Percentiles rank a stretch among this genome's conserved stretches.
phyloP scores from a whole-genome alignment of 208 protist genomes.

The Trypanosoma rangeli region DNA sequence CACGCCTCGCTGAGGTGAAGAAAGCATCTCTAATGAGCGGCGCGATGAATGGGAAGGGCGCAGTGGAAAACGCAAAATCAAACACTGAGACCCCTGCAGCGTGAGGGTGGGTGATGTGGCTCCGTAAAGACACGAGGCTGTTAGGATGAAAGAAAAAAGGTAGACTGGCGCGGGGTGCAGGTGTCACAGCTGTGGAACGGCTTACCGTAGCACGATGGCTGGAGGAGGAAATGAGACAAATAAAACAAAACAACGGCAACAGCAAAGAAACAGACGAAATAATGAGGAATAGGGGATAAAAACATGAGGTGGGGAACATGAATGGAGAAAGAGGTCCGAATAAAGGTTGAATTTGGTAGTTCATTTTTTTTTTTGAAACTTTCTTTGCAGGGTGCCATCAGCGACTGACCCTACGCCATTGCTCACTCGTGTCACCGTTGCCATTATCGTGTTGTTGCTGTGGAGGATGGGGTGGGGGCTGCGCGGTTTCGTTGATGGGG shows the following conservation, averaged over 20 bases:
- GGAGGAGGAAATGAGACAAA: background rate
- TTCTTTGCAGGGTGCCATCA: background rate
- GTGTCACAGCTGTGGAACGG: background rate
- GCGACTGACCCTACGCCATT: background rate
- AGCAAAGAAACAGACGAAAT: background rate
- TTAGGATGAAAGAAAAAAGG: background rate
- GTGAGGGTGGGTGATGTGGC: background rate
- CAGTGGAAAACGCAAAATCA: background rate
- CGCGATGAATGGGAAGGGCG: constrained; percentile 3
- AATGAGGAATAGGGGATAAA: background rate
- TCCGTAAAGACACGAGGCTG: background rate
- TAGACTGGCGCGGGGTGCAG: background rate
- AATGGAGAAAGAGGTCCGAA: background rate
- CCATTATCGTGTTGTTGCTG: background rate
- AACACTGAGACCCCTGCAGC: background rate
- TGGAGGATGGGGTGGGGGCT: background rate
- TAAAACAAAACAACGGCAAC: background rate
- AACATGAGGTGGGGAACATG: background rate
- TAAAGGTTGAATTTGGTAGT: background rate
- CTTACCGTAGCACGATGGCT: too few species aligned
- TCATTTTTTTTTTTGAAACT: background rate
- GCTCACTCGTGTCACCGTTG: background rate
- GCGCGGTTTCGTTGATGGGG: background rate
- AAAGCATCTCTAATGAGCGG: background rate
- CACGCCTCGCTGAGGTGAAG: background rate